A percentile compares a stretch with the other conserved stretches of the same genome.
Conservation (phyloP, 2,329 filamentous ascomycete genomes). For the Rutstroemia sydowiana region DNA sequence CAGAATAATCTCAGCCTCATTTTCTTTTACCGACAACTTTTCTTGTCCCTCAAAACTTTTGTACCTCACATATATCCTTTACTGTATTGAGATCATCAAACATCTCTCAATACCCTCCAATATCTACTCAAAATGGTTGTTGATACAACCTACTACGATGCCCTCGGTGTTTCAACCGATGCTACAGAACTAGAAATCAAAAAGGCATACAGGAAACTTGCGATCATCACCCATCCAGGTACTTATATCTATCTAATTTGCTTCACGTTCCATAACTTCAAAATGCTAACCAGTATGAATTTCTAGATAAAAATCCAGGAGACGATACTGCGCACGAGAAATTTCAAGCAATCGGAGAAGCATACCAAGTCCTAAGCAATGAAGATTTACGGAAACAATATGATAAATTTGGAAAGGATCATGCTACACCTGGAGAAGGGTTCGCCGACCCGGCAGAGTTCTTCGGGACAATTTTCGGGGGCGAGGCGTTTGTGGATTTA, state of each 20-base stretch:
- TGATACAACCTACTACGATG: conserved; percentile 47
- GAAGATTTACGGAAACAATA: conserved; percentile 82
- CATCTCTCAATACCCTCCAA: not conserved
- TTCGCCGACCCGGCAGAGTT: conserved; percentile 97
- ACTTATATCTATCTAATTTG: conserved; percentile 1
- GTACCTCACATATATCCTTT: too few relatives aligned
- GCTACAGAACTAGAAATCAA: conserved; percentile 92
- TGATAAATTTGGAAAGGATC: conserved; percentile 95
- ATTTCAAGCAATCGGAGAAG: conserved; percentile 80
- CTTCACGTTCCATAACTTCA: not conserved
- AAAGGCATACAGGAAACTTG: conserved; percentile 90
- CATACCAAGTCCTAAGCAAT: conserved; percentile 78
- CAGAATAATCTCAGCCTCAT: too few relatives aligned
- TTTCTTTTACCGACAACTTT: not conserved
- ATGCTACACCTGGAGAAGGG: conserved; percentile 80
- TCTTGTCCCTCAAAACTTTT: not conserved
- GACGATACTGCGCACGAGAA: conserved; percentile 90
- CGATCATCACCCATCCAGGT: conserved; percentile 72
- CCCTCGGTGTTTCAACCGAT: conserved; percentile 73
- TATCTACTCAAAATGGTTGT: conserved; percentile 22
- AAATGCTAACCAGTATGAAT: not conserved
- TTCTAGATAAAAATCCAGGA: conserved; percentile 88
- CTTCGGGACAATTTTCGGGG: conserved; percentile 97
- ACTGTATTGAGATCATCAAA: too few relatives aligned
- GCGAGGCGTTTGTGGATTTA: conserved; percentile 90